A percentile compares a stretch with the other conserved stretches of the same genome.
Conservation (phyloP, 352 stramenopile genomes). For the Lagenidium giganteum region DNA sequence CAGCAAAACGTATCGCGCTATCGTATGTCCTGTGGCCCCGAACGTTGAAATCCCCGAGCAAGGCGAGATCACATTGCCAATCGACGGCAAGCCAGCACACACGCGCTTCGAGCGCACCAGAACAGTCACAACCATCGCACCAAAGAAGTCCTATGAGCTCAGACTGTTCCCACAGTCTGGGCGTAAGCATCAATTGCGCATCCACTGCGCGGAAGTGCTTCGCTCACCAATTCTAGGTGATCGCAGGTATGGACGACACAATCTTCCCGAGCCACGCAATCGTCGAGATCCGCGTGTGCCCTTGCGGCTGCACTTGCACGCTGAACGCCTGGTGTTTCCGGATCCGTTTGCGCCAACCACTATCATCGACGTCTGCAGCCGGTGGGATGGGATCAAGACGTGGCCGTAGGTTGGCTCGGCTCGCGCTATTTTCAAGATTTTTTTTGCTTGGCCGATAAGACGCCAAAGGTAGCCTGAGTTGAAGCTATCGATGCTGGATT, state of each 20-base stretch:
- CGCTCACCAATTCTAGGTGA: constrained; percentile 53
- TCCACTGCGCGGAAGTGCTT: constrained; percentile 45
- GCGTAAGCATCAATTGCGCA: constrained; percentile 65
- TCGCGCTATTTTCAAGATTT: no score
- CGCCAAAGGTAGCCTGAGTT: no score
- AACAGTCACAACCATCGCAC: no score
- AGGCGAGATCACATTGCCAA: constrained; percentile 24
- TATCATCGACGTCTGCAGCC: constrained; percentile 22
- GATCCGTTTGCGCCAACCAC: constrained; percentile 26
- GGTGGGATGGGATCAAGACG: no score
- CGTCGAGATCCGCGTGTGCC: no score
- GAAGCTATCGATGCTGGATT: no score
- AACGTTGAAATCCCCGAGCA: constrained; percentile 14
- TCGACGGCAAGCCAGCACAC: constrained; percentile 39
- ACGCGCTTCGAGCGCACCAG: constrained; percentile 26
- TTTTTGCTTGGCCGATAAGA: no score
- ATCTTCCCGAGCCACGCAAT: constrained; percentile 7
- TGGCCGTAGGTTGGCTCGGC: no score
- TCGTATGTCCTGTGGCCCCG: constrained; percentile 16
- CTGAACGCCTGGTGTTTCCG: constrained; percentile 35
- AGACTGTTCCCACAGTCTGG: constrained; percentile 48
- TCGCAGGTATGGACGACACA: constrained; percentile 33
- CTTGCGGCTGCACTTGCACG: constrained; percentile 55
- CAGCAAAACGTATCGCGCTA: constrained; percentile 58
- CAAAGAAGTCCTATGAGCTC: no score